These are phyloP conservation scores for Eimeria zaria DNA, from an alignment of 169 alveolate species.

Conservation along the genomic window DNA sequence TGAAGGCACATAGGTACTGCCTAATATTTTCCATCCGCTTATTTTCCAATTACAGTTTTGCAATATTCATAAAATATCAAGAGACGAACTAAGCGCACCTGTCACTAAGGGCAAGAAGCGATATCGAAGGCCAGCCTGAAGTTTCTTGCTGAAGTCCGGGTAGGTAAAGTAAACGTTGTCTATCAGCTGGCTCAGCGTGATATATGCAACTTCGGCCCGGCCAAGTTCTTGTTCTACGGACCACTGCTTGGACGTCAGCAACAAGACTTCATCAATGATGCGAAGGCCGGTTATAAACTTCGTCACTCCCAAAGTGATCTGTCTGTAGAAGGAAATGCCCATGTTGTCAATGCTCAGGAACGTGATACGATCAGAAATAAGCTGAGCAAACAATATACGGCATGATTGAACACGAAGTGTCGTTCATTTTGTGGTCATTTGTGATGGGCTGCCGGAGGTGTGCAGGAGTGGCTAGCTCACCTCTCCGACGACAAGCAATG, in stretches of 20 bases:
- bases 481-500: slow-evolving; percentile 79
- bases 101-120: slow-evolving; percentile 74
- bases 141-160: slow-evolving; percentile 82
- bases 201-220: slow-evolving; percentile 34
- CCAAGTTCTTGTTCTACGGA: slow-evolving; percentile 53
- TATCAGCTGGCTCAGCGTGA: slow-evolving; percentile 64
- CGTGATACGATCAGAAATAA: slow-evolving; percentile 76
- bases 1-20: neutral
- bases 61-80: neutral
- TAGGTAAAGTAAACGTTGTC: slow-evolving; percentile 80
- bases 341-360: slow-evolving; percentile 48
- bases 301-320: slow-evolving; percentile 62
- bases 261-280: slow-evolving; percentile 38
- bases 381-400: slow-evolving; percentile 17
- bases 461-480: neutral
- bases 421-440: neutral
- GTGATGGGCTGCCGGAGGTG: neutral
- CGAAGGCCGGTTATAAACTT: slow-evolving; percentile 74
- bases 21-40: neutral
- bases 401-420: neutral
- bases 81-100: slow-evolving; percentile 18
- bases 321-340: slow-evolving; percentile 55
- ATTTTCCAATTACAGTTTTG: neutral
- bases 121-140: slow-evolving; percentile 82
- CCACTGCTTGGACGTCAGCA: slow-evolving; percentile 74